Conservation (phyloP, 257 asterid genomes). For the Datura wrightii region DNA sequence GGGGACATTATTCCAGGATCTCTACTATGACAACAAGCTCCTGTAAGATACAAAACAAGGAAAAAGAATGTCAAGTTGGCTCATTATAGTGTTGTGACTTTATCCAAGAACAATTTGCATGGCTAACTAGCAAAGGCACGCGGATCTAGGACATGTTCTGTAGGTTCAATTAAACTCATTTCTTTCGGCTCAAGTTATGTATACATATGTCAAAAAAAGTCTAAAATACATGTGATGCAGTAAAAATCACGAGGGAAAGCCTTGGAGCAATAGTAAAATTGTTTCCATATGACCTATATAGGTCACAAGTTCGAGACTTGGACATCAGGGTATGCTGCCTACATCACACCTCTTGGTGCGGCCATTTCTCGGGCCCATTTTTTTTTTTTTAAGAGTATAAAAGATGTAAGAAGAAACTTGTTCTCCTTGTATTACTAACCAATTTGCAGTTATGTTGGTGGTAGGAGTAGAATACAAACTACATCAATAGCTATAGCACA, state of each 20-base stretch:
- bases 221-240: not conserved
- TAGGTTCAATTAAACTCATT: not conserved
- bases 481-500: not conserved
- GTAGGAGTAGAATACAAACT: not conserved
- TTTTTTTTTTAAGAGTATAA: too few relatives aligned
- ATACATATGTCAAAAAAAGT: not conserved
- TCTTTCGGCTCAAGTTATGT: not conserved
- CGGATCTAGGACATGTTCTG: not conserved
- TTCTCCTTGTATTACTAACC: constrained; percentile 13
- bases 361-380: not conserved
- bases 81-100: not conserved
- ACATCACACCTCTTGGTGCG: not conserved
- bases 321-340: not conserved
- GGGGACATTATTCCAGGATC: constrained; percentile 52
- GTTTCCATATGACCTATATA: not conserved
- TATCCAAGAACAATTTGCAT: not conserved
- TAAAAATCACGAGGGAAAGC: not conserved
- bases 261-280: not conserved
- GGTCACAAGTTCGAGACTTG: not conserved
- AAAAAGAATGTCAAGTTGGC: not conserved
- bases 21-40: constrained; percentile 39
- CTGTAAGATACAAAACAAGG: constrained; percentile 40
- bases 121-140: not conserved
- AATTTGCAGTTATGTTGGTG: not conserved
- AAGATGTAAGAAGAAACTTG: too few relatives aligned